These are phyloP conservation scores for Symmetrospora coprosmae DNA, from an alignment of 768 basidiomycete species.

Conservation along the genomic window DNA sequence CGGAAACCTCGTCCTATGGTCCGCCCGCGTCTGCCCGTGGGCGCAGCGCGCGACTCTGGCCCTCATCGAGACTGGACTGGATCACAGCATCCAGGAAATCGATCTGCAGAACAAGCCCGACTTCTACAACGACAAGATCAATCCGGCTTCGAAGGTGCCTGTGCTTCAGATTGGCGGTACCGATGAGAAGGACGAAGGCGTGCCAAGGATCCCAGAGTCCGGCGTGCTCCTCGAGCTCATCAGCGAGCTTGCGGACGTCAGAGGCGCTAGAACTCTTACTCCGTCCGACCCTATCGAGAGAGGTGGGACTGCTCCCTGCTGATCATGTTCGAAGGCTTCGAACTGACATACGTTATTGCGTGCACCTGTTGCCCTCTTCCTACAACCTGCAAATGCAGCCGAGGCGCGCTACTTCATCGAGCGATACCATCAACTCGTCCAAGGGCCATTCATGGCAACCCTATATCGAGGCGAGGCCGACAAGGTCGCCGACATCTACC, in stretches of 20 bases:
- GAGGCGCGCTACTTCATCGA: slow-evolving; percentile 12
- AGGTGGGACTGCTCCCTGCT: no score
- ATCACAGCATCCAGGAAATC: slow-evolving; percentile 47
- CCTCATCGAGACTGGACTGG: slow-evolving; percentile 46
- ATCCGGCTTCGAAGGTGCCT: slow-evolving; percentile 51
- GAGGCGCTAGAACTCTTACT: not conserved
- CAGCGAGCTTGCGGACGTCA: not conserved
- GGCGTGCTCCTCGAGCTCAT: slow-evolving; percentile 10
- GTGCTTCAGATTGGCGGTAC: slow-evolving; percentile 18
- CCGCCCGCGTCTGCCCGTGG: slow-evolving; percentile 26
- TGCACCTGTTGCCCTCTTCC: no score
- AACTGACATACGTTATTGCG: no score
- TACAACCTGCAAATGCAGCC: slow-evolving; percentile 1
- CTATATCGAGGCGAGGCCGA: slow-evolving; percentile 37
- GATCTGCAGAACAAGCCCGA: slow-evolving; percentile 51
- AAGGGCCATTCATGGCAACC: not conserved
- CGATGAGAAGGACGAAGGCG: slow-evolving; percentile 3
- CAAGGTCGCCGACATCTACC: slow-evolving; percentile 40
- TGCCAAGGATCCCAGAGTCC: slow-evolving; percentile 8
- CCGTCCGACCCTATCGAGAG: slow-evolving; percentile 1
- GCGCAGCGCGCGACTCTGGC: slow-evolving; percentile 49
- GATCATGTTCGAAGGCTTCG: no score
- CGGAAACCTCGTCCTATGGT: not conserved
- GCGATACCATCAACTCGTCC: slow-evolving; percentile 1
- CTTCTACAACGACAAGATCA: slow-evolving; percentile 54